These are phyloP conservation scores for Linnemannia zychae DNA, from an alignment of 192 early-diverging fungal genomes.

Conservation along the genomic window DNA sequence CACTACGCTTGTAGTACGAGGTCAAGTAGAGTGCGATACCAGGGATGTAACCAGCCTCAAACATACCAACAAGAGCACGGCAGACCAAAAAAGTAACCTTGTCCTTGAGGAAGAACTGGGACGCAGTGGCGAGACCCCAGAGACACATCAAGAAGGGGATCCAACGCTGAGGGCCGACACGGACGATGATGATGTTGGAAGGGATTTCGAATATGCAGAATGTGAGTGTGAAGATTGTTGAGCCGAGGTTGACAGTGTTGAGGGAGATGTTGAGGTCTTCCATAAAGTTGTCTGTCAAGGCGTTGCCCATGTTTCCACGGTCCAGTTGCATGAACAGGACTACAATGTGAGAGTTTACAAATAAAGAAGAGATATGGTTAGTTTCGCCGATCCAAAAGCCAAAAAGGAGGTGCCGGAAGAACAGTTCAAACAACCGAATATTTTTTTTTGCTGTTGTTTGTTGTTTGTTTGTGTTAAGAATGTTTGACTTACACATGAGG, in stretches of 20 bases:
- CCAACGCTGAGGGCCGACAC: constrained; percentile 65
- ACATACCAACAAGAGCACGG: constrained; percentile 64
- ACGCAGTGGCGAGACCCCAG: constrained; percentile 33
- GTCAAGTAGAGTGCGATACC: constrained; percentile 64
- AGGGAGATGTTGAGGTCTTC: constrained; percentile 62
- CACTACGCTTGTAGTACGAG: constrained; percentile 60
- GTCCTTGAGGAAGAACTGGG: constrained; percentile 57
- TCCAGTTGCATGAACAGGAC: constrained; percentile 62
- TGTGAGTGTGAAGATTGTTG: constrained; percentile 60
- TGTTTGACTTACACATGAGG: constrained; percentile 60
- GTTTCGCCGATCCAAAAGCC: neutral
- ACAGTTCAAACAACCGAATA: too few species aligned
- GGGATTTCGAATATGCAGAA: constrained; percentile 62
- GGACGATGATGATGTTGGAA: constrained; percentile 62
- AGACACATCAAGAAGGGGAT: constrained; percentile 62
- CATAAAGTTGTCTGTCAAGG: constrained; percentile 64
- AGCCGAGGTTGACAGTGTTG: constrained; percentile 61
- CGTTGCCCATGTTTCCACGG: constrained; percentile 64
- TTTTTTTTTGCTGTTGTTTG: too few species aligned
- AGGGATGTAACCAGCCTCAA: constrained; percentile 67
- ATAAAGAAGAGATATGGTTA: neutral
- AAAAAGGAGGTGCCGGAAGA: too few species aligned
- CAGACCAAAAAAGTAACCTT: constrained; percentile 56
- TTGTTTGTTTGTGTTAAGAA: neutral
- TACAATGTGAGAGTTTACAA: constrained; percentile 14